Percentiles rank a stretch among this genome's conserved stretches.
These are phyloP conservation scores for Hordeum vulgare DNA, from an alignment of 176 grass and related monocot genomes.

Conservation along the genomic window DNA sequence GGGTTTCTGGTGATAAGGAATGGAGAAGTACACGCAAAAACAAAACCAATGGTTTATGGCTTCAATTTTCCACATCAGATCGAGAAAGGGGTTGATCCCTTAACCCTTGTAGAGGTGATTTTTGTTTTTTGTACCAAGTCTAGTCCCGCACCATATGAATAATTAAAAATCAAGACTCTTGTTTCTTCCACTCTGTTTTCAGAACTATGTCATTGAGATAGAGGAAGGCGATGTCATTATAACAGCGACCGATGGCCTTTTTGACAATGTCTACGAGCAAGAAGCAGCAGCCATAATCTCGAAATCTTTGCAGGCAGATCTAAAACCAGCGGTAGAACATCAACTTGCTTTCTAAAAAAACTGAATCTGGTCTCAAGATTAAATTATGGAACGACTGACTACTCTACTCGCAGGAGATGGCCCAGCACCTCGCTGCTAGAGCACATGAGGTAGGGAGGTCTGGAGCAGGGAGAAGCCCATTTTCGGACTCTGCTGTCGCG, in stretches of 20 bases:
- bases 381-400: not conserved
- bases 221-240: constrained; percentile 71
- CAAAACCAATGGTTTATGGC: constrained; percentile 88
- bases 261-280: constrained; percentile 76
- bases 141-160: not conserved
- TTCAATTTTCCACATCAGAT: constrained; percentile 98
- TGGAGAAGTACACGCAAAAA: constrained; percentile 52
- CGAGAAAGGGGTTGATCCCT: constrained; percentile 75
- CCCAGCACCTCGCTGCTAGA: constrained; percentile 43
- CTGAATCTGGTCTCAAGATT: not conserved
- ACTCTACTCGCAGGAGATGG: constrained; percentile 61
- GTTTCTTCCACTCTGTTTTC: not conserved
- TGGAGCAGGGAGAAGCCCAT: constrained; percentile 62
- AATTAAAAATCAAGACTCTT: not conserved
- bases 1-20: constrained; percentile 93
- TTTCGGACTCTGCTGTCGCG: constrained; percentile 72
- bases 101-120: constrained; percentile 63
- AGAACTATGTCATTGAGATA: constrained; percentile 73
- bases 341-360: not conserved
- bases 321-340: constrained; percentile 56
- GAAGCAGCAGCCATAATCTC: constrained; percentile 60
- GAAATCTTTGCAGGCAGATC: constrained; percentile 44
- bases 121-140: not conserved
- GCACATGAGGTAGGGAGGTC: constrained; percentile 79
- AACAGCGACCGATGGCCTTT: constrained; percentile 69